Evolutionary conservation across 306 rosid genomes (phyloP), one percentile per base, ranked within the genome.

Genomic region (Castanea crenata): DNA sequence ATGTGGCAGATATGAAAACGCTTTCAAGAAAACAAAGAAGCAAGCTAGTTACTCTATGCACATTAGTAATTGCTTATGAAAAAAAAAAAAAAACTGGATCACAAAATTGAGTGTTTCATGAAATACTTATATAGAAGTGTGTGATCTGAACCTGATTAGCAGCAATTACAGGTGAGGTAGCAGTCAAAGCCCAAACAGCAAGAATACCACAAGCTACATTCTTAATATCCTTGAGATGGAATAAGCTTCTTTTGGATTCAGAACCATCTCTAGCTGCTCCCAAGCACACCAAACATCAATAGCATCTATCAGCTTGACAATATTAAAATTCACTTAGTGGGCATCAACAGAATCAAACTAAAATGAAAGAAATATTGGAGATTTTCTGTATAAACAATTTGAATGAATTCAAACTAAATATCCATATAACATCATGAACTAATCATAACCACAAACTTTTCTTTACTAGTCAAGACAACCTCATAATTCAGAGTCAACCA

Each of bases 141-240:
- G 72, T 19, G 51, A 20, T 34, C 20, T 11, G 74, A 83, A 92
- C 99, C 99, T 90, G 97, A 76, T 34, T 79, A 64, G 94, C 98
- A 74, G 97, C 99, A 79, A 83, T 79, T n/a, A 91, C 95, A 15
- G 98, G 97, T 18, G 91, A 85, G 82, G 92, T 86, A 85, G 93
- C 79, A 76, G 88, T 58, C 65, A 92, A 78, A 58, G 94, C 74
- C 76, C 90, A 92, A 85, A 85, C 97, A 69, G 97, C 98, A 46
- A 95, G 92, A 86, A 92, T 19, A 27, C 99, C 94, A 83, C 91
- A 95, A 52, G 98, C 91, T 77, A 85, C 90, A 46, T 81, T 85
- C 76, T 86, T 89, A 58, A 92, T 54, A 76, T 76, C 86, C 16
- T 83, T 86, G 76, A 80, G 72, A 23, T 69, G 79, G 75, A 83